These are phyloP conservation scores for Fragilariopsis cylindrus DNA, from an alignment of 108 stramenopile genomes.

Conservation along the genomic window DNA sequence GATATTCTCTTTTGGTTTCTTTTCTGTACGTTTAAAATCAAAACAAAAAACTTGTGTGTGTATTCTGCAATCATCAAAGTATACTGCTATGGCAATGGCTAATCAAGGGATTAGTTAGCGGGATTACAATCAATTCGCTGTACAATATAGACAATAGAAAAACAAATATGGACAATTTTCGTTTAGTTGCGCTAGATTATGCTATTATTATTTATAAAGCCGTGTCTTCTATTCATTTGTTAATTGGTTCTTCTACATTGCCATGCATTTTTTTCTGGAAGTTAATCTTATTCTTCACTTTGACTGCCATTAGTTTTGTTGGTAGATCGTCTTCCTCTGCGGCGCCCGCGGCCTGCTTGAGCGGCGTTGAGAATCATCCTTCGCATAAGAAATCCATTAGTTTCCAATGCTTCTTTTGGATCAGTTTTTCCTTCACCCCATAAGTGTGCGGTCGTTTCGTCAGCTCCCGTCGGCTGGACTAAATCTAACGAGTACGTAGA, in stretches of 20 bases:
- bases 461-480: constrained; percentile 36
- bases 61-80: constrained; percentile 35
- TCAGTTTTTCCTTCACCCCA: constrained; percentile 73
- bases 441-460: constrained; percentile 64
- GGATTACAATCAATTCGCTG: too few species aligned
- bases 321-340: constrained; percentile 12
- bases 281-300: background rate
- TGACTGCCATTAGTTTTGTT: constrained; percentile 4
- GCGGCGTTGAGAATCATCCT: constrained; percentile 52
- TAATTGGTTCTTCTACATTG: background rate
- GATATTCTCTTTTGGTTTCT: background rate
- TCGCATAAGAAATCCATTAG: constrained; percentile 73
- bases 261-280: constrained; percentile 5
- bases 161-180: too few species aligned
- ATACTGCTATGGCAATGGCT: constrained; percentile 88
- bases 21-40: background rate
- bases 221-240: too few species aligned
- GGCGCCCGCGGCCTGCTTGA: constrained; percentile 13
- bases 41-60: background rate
- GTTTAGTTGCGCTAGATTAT: too few species aligned
- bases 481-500: constrained; percentile 29
- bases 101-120: constrained; percentile 26
- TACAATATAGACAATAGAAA: too few species aligned
- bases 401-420: constrained; percentile 66
- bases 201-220: too few species aligned